phyloP scores from a whole-genome alignment of 225 moss, liverwort and hornwort genomes.

The Ulota crispa region DNA sequence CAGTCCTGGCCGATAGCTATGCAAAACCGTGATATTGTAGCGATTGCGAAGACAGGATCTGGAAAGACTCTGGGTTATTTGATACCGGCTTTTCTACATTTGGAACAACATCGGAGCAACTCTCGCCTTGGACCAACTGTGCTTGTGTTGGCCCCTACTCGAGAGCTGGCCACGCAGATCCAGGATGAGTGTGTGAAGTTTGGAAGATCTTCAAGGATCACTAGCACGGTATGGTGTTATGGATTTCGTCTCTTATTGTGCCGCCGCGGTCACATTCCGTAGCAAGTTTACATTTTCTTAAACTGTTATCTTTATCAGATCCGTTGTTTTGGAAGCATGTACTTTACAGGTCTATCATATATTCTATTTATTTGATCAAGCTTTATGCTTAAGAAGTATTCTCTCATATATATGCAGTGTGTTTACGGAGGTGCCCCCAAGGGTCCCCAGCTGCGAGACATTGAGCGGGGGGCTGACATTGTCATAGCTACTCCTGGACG shows the following conservation, averaged over 20 bases:
- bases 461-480: slow-evolving; percentile 90
- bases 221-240: slow-evolving; percentile 71
- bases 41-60: slow-evolving; percentile 92
- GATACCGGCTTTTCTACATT: slow-evolving; percentile 84
- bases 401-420: slow-evolving; percentile 55
- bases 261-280: neutral
- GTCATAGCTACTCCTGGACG: slow-evolving; percentile 93
- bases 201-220: slow-evolving; percentile 84
- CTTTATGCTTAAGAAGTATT: neutral
- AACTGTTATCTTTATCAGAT: neutral
- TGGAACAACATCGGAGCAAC: slow-evolving; percentile 76
- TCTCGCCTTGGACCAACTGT: slow-evolving; percentile 83
- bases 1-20: slow-evolving; percentile 97
- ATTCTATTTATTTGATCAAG: neutral
- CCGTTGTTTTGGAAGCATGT: neutral
- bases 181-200: slow-evolving; percentile 98
- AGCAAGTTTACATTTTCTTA: neutral
- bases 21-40: slow-evolving; percentile 91
- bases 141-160: slow-evolving; percentile 87
- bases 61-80: slow-evolving; percentile 92
- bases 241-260: neutral
- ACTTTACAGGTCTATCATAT: neutral
- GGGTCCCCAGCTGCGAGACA: slow-evolving; percentile 88
- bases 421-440: slow-evolving; percentile 98
- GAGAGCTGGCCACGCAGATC: slow-evolving; percentile 91